These are phyloP conservation scores for Corinectria fuckeliana DNA, from an alignment of 2,329 filamentous ascomycete genomes.

Conservation along the genomic window DNA sequence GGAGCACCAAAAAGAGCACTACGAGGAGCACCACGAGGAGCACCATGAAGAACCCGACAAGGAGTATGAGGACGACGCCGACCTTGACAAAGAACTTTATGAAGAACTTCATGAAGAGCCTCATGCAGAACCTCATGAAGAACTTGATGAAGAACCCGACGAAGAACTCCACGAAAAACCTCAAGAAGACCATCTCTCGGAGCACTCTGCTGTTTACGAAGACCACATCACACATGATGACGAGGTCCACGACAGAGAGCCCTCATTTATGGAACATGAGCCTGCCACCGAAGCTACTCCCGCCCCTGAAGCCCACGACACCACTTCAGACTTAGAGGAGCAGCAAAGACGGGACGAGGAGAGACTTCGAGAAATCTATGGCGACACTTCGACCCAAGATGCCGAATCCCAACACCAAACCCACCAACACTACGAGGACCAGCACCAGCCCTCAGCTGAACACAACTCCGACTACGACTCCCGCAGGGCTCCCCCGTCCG, in stretches of 20 bases:
- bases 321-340: slow-evolving; percentile 33
- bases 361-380: slow-evolving; percentile 60
- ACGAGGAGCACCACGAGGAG: not conserved
- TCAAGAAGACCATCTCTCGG: slow-evolving; percentile 7
- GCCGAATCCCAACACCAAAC: slow-evolving; percentile 9
- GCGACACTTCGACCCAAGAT: slow-evolving; percentile 17
- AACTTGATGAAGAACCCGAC: slow-evolving; percentile 6
- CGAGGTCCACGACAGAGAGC: slow-evolving; percentile 19
- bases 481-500: slow-evolving; percentile 18
- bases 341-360: slow-evolving; percentile 55
- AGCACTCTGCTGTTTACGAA: not conserved
- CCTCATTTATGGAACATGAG: slow-evolving; percentile 26
- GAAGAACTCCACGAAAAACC: slow-evolving; percentile 7
- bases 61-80: slow-evolving; percentile 1
- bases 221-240: not conserved
- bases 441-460: slow-evolving; percentile 37
- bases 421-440: slow-evolving; percentile 14
- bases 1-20: slow-evolving; percentile 13
- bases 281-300: slow-evolving; percentile 16
- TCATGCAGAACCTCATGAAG: slow-evolving; percentile 3
- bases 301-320: slow-evolving; percentile 11
- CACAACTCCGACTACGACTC: slow-evolving; percentile 34
- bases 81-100: not conserved
- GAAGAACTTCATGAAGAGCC: slow-evolving; percentile 3
- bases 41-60: not conserved